Conservation (phyloP, 805 yeast genomes). For the Vanderwaltozyma tropicalis region DNA sequence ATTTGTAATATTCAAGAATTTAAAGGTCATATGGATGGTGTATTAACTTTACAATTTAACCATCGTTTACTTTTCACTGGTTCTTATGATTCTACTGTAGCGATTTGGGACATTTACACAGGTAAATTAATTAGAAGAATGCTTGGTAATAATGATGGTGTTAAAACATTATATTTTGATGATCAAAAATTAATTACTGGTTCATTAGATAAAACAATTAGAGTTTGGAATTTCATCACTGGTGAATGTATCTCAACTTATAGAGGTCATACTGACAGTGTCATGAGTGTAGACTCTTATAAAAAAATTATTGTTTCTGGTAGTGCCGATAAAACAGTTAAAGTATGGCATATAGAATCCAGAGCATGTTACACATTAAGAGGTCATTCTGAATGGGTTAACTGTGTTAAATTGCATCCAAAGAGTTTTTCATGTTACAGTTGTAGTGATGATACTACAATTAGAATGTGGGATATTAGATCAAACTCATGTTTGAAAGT, state of each 20-base stretch:
- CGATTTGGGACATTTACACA: constrained; percentile 84
- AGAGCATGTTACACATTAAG: constrained; percentile 85
- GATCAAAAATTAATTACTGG: constrained; percentile 85
- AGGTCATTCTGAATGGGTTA: constrained; percentile 91
- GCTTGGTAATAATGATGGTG: constrained; percentile 82
- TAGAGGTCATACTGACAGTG: constrained; percentile 83
- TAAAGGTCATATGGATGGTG: constrained; percentile 77
- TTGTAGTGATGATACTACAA: constrained; percentile 86
- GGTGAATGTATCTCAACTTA: constrained; percentile 93
- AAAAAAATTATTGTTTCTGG: constrained; percentile 84
- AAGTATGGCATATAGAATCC: constrained; percentile 93
- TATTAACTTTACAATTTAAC: constrained; percentile 78
- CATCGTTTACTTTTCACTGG: constrained; percentile 80
- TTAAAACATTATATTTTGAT: constrained; percentile 76
- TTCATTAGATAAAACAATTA: constrained; percentile 80
- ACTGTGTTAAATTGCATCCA: constrained; percentile 77
- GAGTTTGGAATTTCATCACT: constrained; percentile 92
- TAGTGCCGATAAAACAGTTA: constrained; percentile 82
- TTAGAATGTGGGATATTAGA: constrained; percentile 87
- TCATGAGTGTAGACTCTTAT: constrained; percentile 71
- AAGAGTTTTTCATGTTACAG: constrained; percentile 70
- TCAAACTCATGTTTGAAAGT: constrained; percentile 70
- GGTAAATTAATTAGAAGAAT: constrained; percentile 71
- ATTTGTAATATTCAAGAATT: constrained; percentile 52
- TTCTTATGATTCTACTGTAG: constrained; percentile 80